Evolutionary conservation across 2,329 filamentous ascomycete genomes (phyloP).

Genomic region (Cladosporium cucumerinum): DNA sequence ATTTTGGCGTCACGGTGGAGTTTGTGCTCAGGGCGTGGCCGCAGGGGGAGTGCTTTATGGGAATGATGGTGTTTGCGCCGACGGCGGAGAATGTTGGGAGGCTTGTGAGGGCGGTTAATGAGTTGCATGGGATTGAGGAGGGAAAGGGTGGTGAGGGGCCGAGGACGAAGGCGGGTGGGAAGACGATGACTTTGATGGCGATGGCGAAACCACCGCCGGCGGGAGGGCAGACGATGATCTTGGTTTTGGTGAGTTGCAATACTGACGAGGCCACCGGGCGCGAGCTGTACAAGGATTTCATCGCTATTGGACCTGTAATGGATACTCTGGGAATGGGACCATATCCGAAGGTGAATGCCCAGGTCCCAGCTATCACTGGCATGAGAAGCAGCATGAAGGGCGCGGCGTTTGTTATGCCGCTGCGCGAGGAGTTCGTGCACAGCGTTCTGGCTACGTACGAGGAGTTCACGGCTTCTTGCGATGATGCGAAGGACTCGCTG

Average conservation of each 20-base stretch:
- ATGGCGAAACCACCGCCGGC: conserved; percentile 26
- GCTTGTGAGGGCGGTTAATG: conserved; percentile 23
- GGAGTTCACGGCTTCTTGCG: conserved; percentile 19
- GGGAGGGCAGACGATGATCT: conserved; percentile 24
- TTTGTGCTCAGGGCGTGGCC: conserved; percentile 40
- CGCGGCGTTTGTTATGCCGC: conserved; percentile 25
- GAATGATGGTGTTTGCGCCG: conserved; percentile 37
- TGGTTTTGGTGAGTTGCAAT: conserved; percentile 21
- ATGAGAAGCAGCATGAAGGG: conserved; percentile 30
- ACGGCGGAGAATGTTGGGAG: conserved; percentile 21
- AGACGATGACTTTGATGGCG: conserved; percentile 20
- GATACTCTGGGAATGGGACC: conserved; percentile 24
- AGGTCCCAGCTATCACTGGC: conserved; percentile 22
- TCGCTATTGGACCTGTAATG: conserved; percentile 24
- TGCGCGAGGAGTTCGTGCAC: conserved; percentile 25
- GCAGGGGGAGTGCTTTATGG: conserved; percentile 32
- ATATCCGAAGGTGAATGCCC: conserved; percentile 26
- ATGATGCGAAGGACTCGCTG: conserved; percentile 23
- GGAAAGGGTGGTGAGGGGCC: conserved; percentile 16
- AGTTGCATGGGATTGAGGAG: conserved; percentile 23
- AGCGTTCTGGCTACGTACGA: conserved; percentile 24
- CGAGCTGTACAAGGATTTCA: conserved; percentile 23
- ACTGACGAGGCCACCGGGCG: conserved; percentile 24
- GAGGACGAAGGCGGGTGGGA: conserved; percentile 22
- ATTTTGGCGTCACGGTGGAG: conserved; percentile 46